Conservation (phyloP, 306 rosid genomes). For the cucumber (Cucumis sativus) region Cucumber_9930_V3 NC_026660.2:12491501-12492000, state of each 20-base stretch:
- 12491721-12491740: constrained; percentile 47
- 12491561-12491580: background rate
- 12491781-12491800: constrained; percentile 88
- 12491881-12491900: background rate
- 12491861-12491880: constrained; percentile 38
- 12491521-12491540: background rate
- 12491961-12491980: constrained; percentile 41
- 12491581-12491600: background rate
- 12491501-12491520: background rate
- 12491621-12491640: background rate
- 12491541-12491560: background rate
- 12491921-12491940: constrained; percentile 57
- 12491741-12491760: constrained; percentile 97
- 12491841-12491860: constrained; percentile 32
- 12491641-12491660: background rate
- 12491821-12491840: constrained; percentile 46
- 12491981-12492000: constrained; percentile 39
- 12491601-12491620: background rate
- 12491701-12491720: background rate
- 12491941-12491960: constrained; percentile 56
- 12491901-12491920: constrained; percentile 13
- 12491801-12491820: constrained; percentile 70
- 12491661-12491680: too few relatives aligned
- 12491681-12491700: background rate
- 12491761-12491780: constrained; percentile 92